Evolutionary conservation across 352 stramenopile species (phyloP), one percentile per base, ranked within the genome.

Genomic region (Globisporangium barbulae): DNA sequence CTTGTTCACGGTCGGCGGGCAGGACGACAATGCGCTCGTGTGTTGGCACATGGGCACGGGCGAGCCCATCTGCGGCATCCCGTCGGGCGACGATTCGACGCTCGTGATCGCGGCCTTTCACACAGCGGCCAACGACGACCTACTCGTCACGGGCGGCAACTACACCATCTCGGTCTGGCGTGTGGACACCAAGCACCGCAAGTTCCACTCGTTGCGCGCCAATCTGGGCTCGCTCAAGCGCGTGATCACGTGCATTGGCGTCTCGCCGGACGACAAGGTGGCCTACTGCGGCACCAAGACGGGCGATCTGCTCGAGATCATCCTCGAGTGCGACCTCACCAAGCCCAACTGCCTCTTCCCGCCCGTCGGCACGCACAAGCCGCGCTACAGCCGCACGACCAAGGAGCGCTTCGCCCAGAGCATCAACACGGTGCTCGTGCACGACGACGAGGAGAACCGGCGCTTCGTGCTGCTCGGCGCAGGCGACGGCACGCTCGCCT

Each of bases 11-110:
- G 76, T 98, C 21, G 96, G 96, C 30, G 96, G 96, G 19, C 91
- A 98, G 64, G 96, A 99, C 74, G 96, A 99, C 76, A 99, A 99
- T 72, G 90, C 94, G 39, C 80, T 99, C 42, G 96, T 99, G 28
- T 96, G 98, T 63, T 99, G 96, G 96, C 91, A 98, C 72, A 91
- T 97, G 68, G 64, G 74, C 39, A 93, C 70, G 0, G 93, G 94
- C 33, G 79, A 91, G 58, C 81, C 91, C 25, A 89, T 99, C 58
- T 98, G 94, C 65, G 97, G 94, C 52, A 97, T 84, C 15, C 91
- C 90, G 35, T 96, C 94, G n/a, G 91, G 91, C 15, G 91, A 91
- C 63, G 95, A 99, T 68, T 97, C 90, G 42, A 94, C 91, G 25
- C 84, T 97, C 5, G 85, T 90, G 15, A 68, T 98, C 22, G 65